Evolutionary conservation across 441 rosid genomes (phyloP), one percentile per base, ranked within the genome.

Genomic region (Breynia disticha): DNA sequence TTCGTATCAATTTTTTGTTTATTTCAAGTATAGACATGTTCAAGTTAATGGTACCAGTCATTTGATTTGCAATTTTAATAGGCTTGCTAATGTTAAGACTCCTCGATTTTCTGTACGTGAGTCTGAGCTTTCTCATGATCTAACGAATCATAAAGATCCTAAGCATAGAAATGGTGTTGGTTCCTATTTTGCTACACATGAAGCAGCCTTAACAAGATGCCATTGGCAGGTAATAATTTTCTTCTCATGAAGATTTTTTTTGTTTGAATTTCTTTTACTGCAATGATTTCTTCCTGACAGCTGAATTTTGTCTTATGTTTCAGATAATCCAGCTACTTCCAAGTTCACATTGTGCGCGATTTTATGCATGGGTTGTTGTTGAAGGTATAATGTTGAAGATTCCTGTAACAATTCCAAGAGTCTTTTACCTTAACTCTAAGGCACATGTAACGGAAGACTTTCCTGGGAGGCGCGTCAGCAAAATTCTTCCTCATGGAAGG

Each of bases 371-470:
- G 99, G 84, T 87, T 47, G 80, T 89, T 70, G 95, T 79, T 64
- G 83, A 93, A 51, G 99, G 93, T 67, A 76, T 89, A 66, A 93
- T 93, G 99, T 73, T 84, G 61, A 93, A 85, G 78, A 79, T 89
- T 67, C 96, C 96, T 70, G 49, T 93, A 69, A 75, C 69, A 38
- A 72, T 84, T 74, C 96, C 93, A 52, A 75, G 94, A 73, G 86
- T 83, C 59, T 86, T 83, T 68, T 89, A 84, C 70, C 79, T 93
- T 52, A 93, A 85, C 77, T 83, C 83, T 60, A 93, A 79, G 74
- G 81, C 74, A 65, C 69, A 80, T 32, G 49, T 61, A 62, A 75
- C 79, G 41, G 90, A 80, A 77, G 79, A 70, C 7, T 82, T 84
- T 75, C 93, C 90, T 38, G 97, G 99, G 67, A 83, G 86, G 75